These are phyloP conservation scores for Cryptococcus jaspeensis DNA, from an alignment of 1,284 basidiomycete genomes.

Conservation along the genomic window DNA sequence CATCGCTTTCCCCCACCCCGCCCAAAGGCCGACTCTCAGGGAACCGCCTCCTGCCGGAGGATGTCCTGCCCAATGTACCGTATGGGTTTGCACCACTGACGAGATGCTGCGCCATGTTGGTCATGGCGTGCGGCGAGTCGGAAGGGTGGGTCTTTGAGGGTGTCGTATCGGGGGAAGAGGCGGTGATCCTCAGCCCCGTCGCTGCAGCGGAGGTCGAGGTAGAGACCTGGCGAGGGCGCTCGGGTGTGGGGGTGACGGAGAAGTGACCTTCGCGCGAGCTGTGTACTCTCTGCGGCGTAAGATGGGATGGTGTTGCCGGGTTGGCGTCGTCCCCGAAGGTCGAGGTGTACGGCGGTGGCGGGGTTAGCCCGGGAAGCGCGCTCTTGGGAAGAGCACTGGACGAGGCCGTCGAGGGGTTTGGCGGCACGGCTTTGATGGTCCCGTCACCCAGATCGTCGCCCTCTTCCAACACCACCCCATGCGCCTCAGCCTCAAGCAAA, in stretches of 20 bases:
- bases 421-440: constrained; percentile 24
- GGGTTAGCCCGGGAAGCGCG: constrained; percentile 17
- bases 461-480: constrained; percentile 8
- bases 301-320: background rate
- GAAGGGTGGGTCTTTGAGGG: constrained; percentile 3
- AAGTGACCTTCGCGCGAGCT: background rate
- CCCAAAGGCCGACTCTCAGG: constrained; percentile 6
- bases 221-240: constrained; percentile 7
- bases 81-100: constrained; percentile 22
- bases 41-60: constrained; percentile 4
- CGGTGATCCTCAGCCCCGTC: constrained; percentile 7
- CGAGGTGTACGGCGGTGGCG: constrained; percentile 27
- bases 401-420: background rate
- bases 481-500: background rate
- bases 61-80: constrained; percentile 22
- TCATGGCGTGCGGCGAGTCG: constrained; percentile 15
- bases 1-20: background rate
- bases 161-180: constrained; percentile 4
- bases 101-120: constrained; percentile 20
- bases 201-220: too few relatives aligned
- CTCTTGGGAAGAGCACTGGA: background rate
- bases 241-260: constrained; percentile 31
- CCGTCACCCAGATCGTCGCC: constrained; percentile 16
- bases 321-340: constrained; percentile 12
- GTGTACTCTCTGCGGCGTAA: background rate